phyloP scores from a whole-genome alignment of 1,139 yeast genomes.

The Taphrina flavorubra region DNA sequence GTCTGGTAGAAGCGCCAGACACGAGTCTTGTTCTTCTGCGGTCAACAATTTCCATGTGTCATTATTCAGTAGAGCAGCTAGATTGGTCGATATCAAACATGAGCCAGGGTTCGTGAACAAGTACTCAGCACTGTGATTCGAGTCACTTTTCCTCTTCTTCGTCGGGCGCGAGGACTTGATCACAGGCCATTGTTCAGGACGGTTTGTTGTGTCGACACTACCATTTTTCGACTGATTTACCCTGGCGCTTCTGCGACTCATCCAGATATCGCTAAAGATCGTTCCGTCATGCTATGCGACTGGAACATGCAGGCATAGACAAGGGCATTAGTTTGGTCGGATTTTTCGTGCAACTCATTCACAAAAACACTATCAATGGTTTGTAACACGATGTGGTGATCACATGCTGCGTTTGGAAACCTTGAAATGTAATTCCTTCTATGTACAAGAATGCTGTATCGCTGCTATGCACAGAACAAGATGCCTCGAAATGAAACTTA shows the following conservation, averaged over 20 bases:
- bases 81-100: neutral
- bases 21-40: constrained; percentile 5
- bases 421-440: neutral
- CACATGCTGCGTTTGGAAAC: neutral
- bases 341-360: too few species aligned
- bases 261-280: neutral
- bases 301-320: too few species aligned
- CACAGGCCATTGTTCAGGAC: neutral
- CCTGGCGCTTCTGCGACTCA: constrained; percentile 16
- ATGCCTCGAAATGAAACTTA: neutral
- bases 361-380: too few species aligned
- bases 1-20: constrained; percentile 31
- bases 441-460: constrained; percentile 2
- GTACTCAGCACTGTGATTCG: neutral
- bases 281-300: too few species aligned
- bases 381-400: neutral
- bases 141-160: neutral
- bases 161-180: neutral
- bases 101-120: constrained; percentile 23
- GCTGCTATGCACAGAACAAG: neutral
- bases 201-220: neutral
- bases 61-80: constrained; percentile 7
- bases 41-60: constrained; percentile 27
- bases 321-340: too few species aligned
- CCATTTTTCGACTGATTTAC: neutral